Evolutionary conservation across 73 alveolate genomes (phyloP), one percentile per base, ranked within the genome.

Genomic region (Paramecium primaurelia): DNA sequence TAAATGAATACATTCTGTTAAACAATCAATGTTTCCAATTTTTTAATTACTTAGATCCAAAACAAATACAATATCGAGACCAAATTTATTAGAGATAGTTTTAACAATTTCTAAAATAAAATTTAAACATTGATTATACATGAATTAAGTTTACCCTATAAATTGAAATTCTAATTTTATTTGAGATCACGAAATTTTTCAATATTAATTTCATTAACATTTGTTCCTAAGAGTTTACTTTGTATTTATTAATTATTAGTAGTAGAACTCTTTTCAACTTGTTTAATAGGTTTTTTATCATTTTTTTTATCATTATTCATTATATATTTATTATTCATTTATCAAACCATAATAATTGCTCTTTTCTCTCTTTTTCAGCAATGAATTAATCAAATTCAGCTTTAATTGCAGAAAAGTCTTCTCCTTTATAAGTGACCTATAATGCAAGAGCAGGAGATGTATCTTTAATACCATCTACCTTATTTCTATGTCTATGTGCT

Each of bases 341-440:
- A 68, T 93, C 90, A 60, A 94, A 94, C 40, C 94, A 96, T 32
- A 95, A 96, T 42, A 96, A 80, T 89, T 86, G 77, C 59, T 96
- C 99, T 77, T 95, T 95, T 77, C 86, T 92, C 83, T 95, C 98
- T 64, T 94, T 95, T 86, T 92, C 96, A 37, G 93, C 86, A 16
- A 96, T 93, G 86, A 40, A 95, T 85, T 93, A 94, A 10, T 96
- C 97, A 80, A 97, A 97, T 44, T 97, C 97, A 28, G 92, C 96
- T 88, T 95, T 97, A 7, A 97, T 95, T 37, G 96, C 90, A 26
- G 75, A 95, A 58, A 95, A 94, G 64, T 97, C 98, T 49, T 95
- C 98, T 0, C 99, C 99, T 44, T 64, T 54, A 71, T 97, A 97
- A 34, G 98, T 96, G 86, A 93, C 94, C 90, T 96, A 94, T 9